Evolutionary conservation across 352 stramenopile genomes (phyloP).

Genomic region (Globisporangium okanoganense): DNA sequence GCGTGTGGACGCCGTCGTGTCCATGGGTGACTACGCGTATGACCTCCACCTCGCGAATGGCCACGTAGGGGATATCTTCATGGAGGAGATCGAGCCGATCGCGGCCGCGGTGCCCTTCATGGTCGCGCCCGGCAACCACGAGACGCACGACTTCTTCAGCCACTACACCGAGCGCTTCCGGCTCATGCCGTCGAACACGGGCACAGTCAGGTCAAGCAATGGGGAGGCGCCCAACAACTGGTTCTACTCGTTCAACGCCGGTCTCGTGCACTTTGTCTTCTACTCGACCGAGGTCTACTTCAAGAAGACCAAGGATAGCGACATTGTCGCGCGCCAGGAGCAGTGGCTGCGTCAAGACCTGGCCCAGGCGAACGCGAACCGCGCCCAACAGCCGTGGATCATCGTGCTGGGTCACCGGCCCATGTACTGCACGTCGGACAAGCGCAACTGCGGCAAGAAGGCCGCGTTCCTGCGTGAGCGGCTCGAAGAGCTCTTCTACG

Average conservation of each 20-base stretch:
- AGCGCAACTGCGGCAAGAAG: slow-evolving; percentile 63
- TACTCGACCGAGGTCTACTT: slow-evolving; percentile 90
- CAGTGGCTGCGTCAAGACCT: slow-evolving; percentile 66
- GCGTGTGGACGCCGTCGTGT: slow-evolving; percentile 75
- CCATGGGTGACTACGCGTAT: slow-evolving; percentile 89
- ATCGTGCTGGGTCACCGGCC: slow-evolving; percentile 83
- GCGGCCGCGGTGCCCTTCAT: slow-evolving; percentile 85
- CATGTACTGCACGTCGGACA: slow-evolving; percentile 87
- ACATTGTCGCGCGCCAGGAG: slow-evolving; percentile 57
- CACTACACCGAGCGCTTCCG: slow-evolving; percentile 87
- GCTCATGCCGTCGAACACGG: slow-evolving; percentile 77
- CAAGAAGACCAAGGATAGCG: slow-evolving; percentile 47
- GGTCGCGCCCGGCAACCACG: slow-evolving; percentile 90
- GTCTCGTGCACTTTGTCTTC: slow-evolving; percentile 84
- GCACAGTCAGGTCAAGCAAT: slow-evolving; percentile 42
- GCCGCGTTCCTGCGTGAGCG: slow-evolving; percentile 52
- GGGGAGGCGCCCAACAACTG: slow-evolving; percentile 83
- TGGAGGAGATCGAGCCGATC: slow-evolving; percentile 88
- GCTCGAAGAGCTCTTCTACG: slow-evolving; percentile 80
- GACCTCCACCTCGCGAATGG: slow-evolving; percentile 80
- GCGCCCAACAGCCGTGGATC: slow-evolving; percentile 67
- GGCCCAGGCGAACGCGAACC: slow-evolving; percentile 54
- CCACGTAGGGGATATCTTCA: slow-evolving; percentile 86
- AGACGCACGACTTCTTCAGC: slow-evolving; percentile 78
- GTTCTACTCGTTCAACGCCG: slow-evolving; percentile 88